These are phyloP conservation scores for Arachis monticola DNA, from an alignment of 331 rosid genomes.

Conservation along the genomic window DNA sequence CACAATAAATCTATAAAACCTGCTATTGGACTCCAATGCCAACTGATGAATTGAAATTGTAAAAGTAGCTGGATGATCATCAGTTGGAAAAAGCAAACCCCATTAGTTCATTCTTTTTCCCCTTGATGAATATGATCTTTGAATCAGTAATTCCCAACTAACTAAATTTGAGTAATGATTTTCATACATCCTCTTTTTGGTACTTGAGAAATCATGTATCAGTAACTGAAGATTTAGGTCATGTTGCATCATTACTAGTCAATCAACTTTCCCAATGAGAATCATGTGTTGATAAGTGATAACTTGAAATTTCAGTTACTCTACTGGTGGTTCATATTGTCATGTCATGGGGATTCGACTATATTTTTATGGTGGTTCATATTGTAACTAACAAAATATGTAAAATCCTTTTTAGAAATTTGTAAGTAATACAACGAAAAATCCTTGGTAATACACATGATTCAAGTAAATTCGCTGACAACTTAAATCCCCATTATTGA, in stretches of 20 bases:
- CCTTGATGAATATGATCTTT: neutral
- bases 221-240: neutral
- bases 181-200: neutral
- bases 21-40: conserved; percentile 3
- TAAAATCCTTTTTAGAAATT: too few relatives aligned
- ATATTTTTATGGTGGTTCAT: neutral
- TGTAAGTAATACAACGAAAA: neutral
- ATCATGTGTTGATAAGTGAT: neutral
- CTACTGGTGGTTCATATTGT: neutral
- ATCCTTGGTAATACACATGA: neutral
- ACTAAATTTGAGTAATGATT: neutral
- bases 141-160: neutral
- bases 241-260: neutral
- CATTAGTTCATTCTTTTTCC: conserved; percentile 1
- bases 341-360: too few relatives aligned
- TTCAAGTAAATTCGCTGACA: neutral
- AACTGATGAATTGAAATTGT: neutral
- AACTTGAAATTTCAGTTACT: neutral
- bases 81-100: neutral
- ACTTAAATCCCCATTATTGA: neutral
- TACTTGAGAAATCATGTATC: neutral
- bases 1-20: neutral
- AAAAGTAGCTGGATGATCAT: neutral
- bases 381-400: too few relatives aligned
- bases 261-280: neutral